Conservation (phyloP, 2,329 filamentous ascomycete genomes). For the Cercospora beticola region DNA sequence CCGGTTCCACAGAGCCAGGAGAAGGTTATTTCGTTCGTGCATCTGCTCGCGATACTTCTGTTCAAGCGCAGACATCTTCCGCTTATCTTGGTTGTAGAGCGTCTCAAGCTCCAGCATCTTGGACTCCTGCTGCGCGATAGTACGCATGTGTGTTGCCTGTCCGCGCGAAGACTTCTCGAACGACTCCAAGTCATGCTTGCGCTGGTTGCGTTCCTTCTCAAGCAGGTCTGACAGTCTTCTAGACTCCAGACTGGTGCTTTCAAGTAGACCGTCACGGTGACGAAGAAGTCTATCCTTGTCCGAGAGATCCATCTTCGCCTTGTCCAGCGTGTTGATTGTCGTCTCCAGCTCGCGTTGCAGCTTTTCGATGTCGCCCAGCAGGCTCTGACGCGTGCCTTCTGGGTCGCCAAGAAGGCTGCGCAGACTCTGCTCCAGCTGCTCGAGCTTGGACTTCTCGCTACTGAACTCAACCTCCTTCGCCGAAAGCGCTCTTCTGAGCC, state of each 20-base stretch:
- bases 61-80: constrained; percentile 73
- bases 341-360: constrained; percentile 85
- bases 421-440: constrained; percentile 86
- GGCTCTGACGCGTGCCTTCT: constrained; percentile 77
- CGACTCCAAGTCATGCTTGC: constrained; percentile 81
- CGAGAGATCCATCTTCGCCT: constrained; percentile 71
- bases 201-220: constrained; percentile 82
- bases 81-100: constrained; percentile 73
- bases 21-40: constrained; percentile 80
- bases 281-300: constrained; percentile 91
- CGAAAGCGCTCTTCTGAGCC: constrained; percentile 77
- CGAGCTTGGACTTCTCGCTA: constrained; percentile 85
- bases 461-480: constrained; percentile 83
- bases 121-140: constrained; percentile 79
- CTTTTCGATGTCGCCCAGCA: constrained; percentile 80
- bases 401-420: constrained; percentile 84
- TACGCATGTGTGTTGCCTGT: constrained; percentile 81
- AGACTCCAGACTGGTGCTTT: constrained; percentile 83
- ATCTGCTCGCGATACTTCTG: constrained; percentile 82
- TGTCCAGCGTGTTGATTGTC: constrained; percentile 78
- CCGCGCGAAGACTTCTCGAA: constrained; percentile 87
- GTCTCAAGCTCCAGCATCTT: constrained; percentile 83
- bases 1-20: constrained; percentile 86
- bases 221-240: constrained; percentile 82
- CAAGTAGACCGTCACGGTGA: constrained; percentile 82